Evolutionary conservation across 2,329 filamentous ascomycete genomes (phyloP).

Genomic region (Alternaria sp.): DNA sequence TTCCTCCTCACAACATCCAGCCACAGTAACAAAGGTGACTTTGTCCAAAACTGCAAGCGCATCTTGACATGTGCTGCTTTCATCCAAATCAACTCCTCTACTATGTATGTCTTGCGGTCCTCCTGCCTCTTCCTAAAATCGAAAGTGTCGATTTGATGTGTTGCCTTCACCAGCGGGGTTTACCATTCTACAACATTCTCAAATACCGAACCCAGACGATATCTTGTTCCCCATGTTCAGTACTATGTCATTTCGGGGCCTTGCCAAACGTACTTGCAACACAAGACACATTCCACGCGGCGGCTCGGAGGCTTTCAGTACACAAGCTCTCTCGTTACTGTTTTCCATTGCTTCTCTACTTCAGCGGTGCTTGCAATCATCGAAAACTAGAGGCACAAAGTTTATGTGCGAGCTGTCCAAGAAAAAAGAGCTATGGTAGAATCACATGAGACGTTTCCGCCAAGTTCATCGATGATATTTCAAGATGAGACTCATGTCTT

Average conservation of each 20-base stretch:
- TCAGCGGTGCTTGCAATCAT: background rate
- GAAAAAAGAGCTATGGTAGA: rapidly evolving
- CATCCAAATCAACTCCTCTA: background rate
- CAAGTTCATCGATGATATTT: rapidly evolving
- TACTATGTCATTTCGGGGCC: background rate
- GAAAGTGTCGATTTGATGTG: background rate
- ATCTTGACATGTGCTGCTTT: too few species aligned
- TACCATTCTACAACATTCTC: background rate
- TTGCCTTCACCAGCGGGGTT: background rate
- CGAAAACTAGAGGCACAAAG: background rate
- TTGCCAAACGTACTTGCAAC: background rate
- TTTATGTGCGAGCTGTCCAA: background rate
- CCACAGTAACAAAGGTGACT: background rate
- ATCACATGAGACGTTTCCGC: rapidly evolving
- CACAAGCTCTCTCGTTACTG: rapidly evolving
- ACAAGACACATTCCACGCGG: background rate
- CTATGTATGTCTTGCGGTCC: background rate
- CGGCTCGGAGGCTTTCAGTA: background rate
- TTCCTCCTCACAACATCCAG: background rate
- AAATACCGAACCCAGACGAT: background rate
- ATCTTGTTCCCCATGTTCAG: background rate
- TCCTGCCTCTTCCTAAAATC: background rate
- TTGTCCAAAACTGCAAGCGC: too few species aligned
- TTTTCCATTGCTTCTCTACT: background rate
- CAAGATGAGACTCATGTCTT: background rate